A percentile compares a stretch with the other conserved stretches of the same genome.
phyloP scores from a whole-genome alignment of 2,329 filamentous ascomycete species.

The Aureobasidium melanogenum region DNA sequence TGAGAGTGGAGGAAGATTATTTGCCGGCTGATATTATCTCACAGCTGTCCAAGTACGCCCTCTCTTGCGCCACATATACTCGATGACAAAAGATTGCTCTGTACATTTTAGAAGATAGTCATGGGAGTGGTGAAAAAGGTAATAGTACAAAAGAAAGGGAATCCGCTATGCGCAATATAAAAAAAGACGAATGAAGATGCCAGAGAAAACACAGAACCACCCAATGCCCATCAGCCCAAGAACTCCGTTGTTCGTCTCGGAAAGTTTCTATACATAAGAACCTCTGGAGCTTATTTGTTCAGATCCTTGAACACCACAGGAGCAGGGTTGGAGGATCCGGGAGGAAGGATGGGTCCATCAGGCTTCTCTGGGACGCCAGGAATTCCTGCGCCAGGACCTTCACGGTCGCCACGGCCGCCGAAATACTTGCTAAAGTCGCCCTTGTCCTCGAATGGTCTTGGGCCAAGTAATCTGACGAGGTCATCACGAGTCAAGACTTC shows the following conservation, averaged over 20 bases:
- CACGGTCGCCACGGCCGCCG: constrained; percentile 28
- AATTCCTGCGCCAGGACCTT: constrained; percentile 33
- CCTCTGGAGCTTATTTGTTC: not conserved
- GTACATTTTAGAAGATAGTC: not conserved
- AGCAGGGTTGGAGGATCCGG: constrained; percentile 10
- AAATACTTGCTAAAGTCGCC: constrained; percentile 96
- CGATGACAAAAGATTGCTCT: not conserved
- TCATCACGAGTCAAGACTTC: constrained; percentile 89
- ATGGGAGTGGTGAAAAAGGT: not conserved
- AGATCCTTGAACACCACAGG: constrained; percentile 14
- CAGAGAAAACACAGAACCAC: not conserved
- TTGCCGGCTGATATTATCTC: not conserved
- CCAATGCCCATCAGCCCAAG: not conserved
- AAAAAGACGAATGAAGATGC: not conserved
- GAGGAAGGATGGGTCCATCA: constrained; percentile 10
- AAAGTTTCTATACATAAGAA: not conserved
- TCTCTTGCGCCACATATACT: not conserved
- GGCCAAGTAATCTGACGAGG: constrained; percentile 79
- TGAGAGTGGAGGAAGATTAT: not conserved
- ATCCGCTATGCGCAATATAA: constrained; percentile 12
- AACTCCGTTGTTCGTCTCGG: not conserved
- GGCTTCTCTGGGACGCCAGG: constrained; percentile 11
- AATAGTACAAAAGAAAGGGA: constrained; percentile 10
- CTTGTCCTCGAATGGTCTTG: constrained; percentile 72
- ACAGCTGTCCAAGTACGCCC: not conserved